Base-by-base conservation (phyloP, 257 asterid species). In the Sherardia arvensis region DNA sequence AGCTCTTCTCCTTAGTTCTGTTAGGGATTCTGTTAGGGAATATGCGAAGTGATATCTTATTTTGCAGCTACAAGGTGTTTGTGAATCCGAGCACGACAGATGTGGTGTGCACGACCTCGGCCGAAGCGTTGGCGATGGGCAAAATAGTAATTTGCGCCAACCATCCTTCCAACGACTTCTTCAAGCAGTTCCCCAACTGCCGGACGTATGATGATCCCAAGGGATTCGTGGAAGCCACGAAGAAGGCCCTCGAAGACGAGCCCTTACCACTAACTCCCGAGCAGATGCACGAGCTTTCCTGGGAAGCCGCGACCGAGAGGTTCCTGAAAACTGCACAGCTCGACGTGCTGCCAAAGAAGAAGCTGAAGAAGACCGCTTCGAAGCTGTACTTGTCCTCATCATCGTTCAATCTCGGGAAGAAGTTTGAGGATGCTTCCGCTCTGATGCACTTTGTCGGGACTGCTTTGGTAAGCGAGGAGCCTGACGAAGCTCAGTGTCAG, bases 81-180 rank as follows among this genome's bases (percentile, higher is more conserved):
- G 23, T 93, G 74, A 93, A 93, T 68, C 97, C 96, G 17, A 93
- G 99, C 86, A 93, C 99, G 43, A 93, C 97, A 0, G 99, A 93
- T 54, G 99, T 93, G 40, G 96, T 93, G 73, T 93, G 99, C 87
- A 93, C 97, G 28, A 87, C 97, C 25, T 84, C 97, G 43, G 97
- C 99, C 32, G 97, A 90, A 81, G 97, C 97, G 64, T 74, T 93
- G 60, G 97, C 94, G 3, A 90, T 90, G 99, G 99, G 99, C 60
- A 93, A 93, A 80, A 90, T 90, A 69, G 97, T 93, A 3, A 81
- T 93, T 61, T 93, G 97, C 3, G 96, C 97, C 67, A 83, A 93
- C 70, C 97, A 93, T 76, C 90, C 94, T 49, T 93, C 99, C 1
- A 93, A 93, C 49, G 96, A 85, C n/a, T 93, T 93, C 80, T 93